Evolutionary conservation across 1,284 basidiomycete genomes (phyloP), one percentile per base, ranked within the genome.

Genomic region (Xerocomus amazonicus): DNA sequence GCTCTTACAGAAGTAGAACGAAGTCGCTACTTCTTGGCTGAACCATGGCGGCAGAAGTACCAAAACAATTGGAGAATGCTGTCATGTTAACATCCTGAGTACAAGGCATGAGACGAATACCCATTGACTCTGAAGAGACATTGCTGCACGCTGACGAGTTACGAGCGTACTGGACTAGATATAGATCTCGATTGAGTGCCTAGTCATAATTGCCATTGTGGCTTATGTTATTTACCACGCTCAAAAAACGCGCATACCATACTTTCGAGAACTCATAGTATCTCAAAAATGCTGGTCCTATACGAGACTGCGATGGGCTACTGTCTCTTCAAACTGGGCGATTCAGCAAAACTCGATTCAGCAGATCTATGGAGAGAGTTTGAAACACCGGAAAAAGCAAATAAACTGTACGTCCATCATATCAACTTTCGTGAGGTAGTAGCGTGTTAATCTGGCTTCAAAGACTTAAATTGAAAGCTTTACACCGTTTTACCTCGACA

Each of bases 401-500:
- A 84, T 73, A 93, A 90, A 77, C 76, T 96, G 92, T 94, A 69
- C 66, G 90, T 80, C 36, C 38, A 42, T 50, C 33, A 39, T 46
- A 35, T 45, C 43, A 5, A 10, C 34, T 41, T 51, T 46, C 39
- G 23, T 47, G 47, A 33, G 33, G 27, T 42, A 56, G 9, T 35
- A 13, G 45, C 13, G 29, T 9, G 19, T 29, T 28, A 34, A 27
- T 35, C n/a, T 41, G 45, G 50, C 19, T 23, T 23, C 19, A 44
- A 57, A 96, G 94, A 44, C 75, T 97, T 55, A 97, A 97, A 74
- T 77, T 99, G 51, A 92, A 96, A 69, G 92, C 93, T 37, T 79
- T 99, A 51, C 96, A 99, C 74, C 90, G 93, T 48, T 99, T 99
- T 73, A 90, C 90, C 33, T 96, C 93, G 42, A 98, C 96, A 9